Base-by-base conservation (phyloP, 2,329 filamentous ascomycete species). In the Cadophora sp. region DNA sequence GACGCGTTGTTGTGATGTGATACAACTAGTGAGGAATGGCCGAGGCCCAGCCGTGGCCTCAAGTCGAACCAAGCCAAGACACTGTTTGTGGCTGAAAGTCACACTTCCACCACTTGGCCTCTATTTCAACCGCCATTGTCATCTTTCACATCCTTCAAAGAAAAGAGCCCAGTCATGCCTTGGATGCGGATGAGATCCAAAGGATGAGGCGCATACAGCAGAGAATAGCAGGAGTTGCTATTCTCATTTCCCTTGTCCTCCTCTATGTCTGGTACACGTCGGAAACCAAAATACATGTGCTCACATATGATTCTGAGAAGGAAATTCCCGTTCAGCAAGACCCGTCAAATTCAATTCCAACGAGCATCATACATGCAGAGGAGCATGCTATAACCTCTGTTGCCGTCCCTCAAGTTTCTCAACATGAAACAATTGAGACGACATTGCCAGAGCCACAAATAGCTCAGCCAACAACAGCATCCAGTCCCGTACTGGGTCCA, bases 261-360 rank as follows among this genome's bases (percentile, higher is more conserved):
- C n/a, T 65, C 4, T 67, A 63, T 46, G 14, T n/a, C 34, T 66
- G 61, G 53, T 64, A 62, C 48, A 58, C 56, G 50, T 14, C 29
- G 51, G 46, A 62, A 8, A 31, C 48, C n/a, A 29, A 61, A n/a
- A 27, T 71, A 67, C 64, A 27, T 67, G 67, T 71, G 59, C 64
- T 63, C 26, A 12, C 59, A 48, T 48, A 62, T 29, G 56, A 60
- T 37, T 26, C 31, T 2, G 29, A 51, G 31, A 43, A 8, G 29
- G 50, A 24, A 31, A 48, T 56, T 8, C 34, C 24, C 26, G 24
- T 24, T 12, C 56, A 65, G 11, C 46, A 68, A 26, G 46, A 16
- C 59, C n/a, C 22, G 37, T 43, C 56, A 6, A 24, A 8, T 43
- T 1, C 34, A 26, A 59, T 37, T 3, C 31, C 56, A 16, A 59